Evolutionary conservation across 2,329 filamentous ascomycete species (phyloP).

Genomic region (Diaporthe vaccinii): DNA sequence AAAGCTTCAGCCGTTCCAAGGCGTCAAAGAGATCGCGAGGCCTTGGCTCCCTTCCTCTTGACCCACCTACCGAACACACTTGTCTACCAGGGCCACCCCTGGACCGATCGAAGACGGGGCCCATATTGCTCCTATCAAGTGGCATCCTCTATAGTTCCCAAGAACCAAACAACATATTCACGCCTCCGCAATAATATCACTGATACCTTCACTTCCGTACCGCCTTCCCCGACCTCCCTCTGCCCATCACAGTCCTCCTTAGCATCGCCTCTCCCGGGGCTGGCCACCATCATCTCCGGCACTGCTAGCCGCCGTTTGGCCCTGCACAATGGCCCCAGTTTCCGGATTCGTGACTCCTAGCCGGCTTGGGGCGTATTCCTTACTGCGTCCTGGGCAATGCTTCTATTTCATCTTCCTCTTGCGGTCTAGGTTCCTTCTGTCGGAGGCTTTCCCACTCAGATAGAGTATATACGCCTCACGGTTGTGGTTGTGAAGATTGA

Average conservation of each 20-base stretch:
- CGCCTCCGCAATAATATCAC: conserved; percentile 17
- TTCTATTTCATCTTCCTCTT: not conserved
- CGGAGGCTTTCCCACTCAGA: not conserved
- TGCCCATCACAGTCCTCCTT: not conserved
- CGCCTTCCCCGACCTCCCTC: not conserved
- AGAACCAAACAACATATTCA: not conserved
- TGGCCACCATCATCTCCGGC: not conserved
- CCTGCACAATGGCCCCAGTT: not conserved
- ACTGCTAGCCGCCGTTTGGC: not conserved
- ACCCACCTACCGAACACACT: not conserved
- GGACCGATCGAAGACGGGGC: not conserved
- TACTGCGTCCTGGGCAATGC: conserved; percentile 14
- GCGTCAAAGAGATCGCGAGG: conserved; percentile 13
- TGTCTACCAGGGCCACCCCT: not conserved
- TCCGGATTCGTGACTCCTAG: not conserved
- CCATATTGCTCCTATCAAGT: not conserved
- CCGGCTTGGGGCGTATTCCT: conserved; percentile 23
- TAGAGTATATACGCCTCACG: not conserved
- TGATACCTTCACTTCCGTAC: not conserved
- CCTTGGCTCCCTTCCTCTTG: not conserved
- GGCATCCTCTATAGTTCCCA: not conserved
- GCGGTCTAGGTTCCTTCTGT: not conserved
- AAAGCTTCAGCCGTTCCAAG: conserved; percentile 21
- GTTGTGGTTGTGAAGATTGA: not conserved
- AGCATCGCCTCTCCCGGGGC: not conserved